Evolutionary conservation across 352 stramenopile genomes (phyloP).

Genomic region (Phytophthora megakarya): DNA sequence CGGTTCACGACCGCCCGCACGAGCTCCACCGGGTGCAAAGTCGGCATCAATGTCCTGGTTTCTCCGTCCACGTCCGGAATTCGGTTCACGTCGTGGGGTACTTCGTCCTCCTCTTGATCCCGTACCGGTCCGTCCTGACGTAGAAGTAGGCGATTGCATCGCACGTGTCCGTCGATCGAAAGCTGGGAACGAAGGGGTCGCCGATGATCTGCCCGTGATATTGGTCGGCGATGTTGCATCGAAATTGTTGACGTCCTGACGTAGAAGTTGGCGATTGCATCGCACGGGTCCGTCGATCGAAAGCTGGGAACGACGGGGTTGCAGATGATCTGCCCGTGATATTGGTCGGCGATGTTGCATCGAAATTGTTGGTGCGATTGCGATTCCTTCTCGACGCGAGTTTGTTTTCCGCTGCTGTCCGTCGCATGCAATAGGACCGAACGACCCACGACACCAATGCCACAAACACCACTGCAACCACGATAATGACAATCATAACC

Average conservation of each 20-base stretch:
- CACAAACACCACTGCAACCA: conserved; percentile 39
- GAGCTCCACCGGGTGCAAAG: conserved; percentile 6
- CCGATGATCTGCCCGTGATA: conserved; percentile 21
- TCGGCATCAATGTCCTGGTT: conserved; percentile 26
- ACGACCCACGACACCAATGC: conserved; percentile 36
- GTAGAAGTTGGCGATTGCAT: conserved; percentile 23
- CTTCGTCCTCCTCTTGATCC: conserved; percentile 6
- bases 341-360: conserved; percentile 33
- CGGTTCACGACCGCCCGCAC: conserved; percentile 12
- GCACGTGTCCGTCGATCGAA: conserved; percentile 34
- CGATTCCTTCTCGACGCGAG: conserved; percentile 12
- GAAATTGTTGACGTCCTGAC: conserved; percentile 17
- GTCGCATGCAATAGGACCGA: conserved; percentile 31
- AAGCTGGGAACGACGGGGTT: conserved; percentile 39
- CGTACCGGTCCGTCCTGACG: not conserved
- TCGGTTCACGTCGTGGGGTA: conserved; percentile 1
- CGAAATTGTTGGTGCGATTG: conserved; percentile 11
- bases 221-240: conserved; percentile 33
- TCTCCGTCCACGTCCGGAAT: conserved; percentile 9
- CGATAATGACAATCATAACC: conserved; percentile 34
- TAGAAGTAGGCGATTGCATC: conserved; percentile 19
- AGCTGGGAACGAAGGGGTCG: conserved; percentile 37
- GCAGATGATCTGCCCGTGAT: conserved; percentile 22
- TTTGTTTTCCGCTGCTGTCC: conserved; percentile 21
- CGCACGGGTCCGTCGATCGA: conserved; percentile 30